Evolutionary conservation across 148 eudicot species (phyloP).

Genomic region (Persicaria maculosa): DNA sequence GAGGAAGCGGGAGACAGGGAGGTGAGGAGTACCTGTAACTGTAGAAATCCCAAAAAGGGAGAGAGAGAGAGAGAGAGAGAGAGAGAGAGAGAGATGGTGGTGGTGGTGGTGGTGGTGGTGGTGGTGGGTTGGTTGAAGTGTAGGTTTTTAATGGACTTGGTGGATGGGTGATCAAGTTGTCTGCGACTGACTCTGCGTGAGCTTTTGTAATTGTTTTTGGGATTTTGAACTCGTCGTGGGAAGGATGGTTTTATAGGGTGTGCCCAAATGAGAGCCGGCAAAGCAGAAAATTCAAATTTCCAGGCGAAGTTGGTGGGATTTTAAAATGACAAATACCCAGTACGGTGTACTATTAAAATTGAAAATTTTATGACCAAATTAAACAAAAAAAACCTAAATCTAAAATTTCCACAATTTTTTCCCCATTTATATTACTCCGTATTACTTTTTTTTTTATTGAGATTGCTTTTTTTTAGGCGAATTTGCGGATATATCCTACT

Average conservation of each 20-base stretch:
- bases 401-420: too few species aligned
- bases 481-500: too few species aligned
- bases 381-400: too few species aligned
- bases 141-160: constrained; percentile 8
- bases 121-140: constrained; percentile 9
- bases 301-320: neutral
- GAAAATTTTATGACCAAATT: too few species aligned
- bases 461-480: too few species aligned
- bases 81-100: neutral
- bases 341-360: too few species aligned
- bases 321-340: too few species aligned
- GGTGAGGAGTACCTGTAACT: constrained; percentile 10
- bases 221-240: neutral
- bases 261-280: neutral
- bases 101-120: constrained; percentile 4
- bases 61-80: neutral
- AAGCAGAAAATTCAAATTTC: neutral
- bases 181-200: neutral
- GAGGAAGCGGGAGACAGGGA: neutral
- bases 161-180: neutral
- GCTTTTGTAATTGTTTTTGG: neutral
- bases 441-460: too few species aligned
- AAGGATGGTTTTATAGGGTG: constrained; percentile 1
- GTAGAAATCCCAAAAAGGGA: too few species aligned
- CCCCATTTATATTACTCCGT: too few species aligned